A percentile compares a stretch with the other conserved stretches of the same genome.
phyloP scores from a whole-genome alignment of 176 grass and related monocot species.

The Phyllostachys edulis region DNA sequence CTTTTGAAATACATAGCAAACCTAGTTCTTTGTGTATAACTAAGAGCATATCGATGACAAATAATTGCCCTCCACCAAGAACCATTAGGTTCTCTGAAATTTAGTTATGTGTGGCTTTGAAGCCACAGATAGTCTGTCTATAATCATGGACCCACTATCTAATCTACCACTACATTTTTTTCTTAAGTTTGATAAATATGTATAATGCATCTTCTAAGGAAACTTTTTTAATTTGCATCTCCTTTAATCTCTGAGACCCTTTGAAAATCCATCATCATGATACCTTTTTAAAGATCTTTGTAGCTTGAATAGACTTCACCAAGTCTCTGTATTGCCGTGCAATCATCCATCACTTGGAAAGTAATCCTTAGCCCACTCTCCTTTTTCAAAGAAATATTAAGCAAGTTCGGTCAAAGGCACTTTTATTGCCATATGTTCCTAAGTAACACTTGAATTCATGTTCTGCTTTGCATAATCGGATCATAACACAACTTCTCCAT shows the following conservation, averaged over 20 bases:
- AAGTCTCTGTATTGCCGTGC: neutral
- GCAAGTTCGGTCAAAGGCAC: neutral
- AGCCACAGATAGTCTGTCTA: too few relatives aligned
- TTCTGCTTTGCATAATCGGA: slow-evolving; percentile 8
- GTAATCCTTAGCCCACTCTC: neutral
- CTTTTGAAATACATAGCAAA: too few relatives aligned
- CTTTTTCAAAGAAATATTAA: neutral
- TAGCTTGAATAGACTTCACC: neutral
- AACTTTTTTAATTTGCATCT: neutral
- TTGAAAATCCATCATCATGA: neutral
- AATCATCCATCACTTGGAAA: neutral
- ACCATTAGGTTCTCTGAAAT: too few relatives aligned
- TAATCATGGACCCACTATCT: too few relatives aligned
- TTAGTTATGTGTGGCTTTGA: too few relatives aligned
- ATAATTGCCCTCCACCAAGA: too few relatives aligned
- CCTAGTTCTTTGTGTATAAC: too few relatives aligned
- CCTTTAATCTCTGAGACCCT: neutral
- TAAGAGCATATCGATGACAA: too few relatives aligned
- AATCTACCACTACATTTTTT: neutral
- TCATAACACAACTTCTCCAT: neutral
- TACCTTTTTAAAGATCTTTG: neutral
- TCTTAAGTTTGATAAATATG: neutral
- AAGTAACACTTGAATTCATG: neutral
- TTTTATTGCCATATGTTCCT: neutral
- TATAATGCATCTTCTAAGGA: too few relatives aligned